A percentile compares a stretch with the other conserved stretches of the same genome.
These are phyloP conservation scores for Rhodotorula toruloides DNA, from an alignment of 768 basidiomycete genomes.

Conservation along the genomic window DNA sequence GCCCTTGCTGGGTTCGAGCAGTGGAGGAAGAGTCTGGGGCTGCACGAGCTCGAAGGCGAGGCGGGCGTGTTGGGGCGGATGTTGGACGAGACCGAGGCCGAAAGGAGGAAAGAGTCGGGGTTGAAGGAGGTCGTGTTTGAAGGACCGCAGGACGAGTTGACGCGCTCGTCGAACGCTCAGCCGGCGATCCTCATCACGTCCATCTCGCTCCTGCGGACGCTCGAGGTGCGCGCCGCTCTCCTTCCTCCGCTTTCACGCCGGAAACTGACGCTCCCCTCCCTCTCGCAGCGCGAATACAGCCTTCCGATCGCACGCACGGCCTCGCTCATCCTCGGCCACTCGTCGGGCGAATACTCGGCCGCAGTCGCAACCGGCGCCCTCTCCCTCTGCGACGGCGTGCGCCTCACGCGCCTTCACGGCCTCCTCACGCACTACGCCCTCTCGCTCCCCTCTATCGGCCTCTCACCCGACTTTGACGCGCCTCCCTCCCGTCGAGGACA, in stretches of 20 bases:
- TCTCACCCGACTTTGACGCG: slow-evolving; percentile 35
- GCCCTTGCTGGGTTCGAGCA: slow-evolving; percentile 40
- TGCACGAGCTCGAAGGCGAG: slow-evolving; percentile 39
- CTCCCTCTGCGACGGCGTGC: slow-evolving; percentile 39
- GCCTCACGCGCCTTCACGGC: slow-evolving; percentile 43
- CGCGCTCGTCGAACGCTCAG: slow-evolving; percentile 41
- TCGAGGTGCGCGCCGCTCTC: slow-evolving; percentile 33
- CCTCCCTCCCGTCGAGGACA: slow-evolving; percentile 36
- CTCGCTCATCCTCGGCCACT: slow-evolving; percentile 40
- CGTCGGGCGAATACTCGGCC: slow-evolving; percentile 42
- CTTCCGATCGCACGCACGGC: slow-evolving; percentile 19
- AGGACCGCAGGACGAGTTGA: slow-evolving; percentile 42
- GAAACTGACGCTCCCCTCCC: background rate
- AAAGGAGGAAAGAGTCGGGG: background rate
- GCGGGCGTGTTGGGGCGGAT: slow-evolving; percentile 37
- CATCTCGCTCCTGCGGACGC: slow-evolving; percentile 40
- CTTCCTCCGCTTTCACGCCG: background rate
- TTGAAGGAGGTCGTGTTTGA: slow-evolving; percentile 38
- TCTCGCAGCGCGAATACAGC: background rate
- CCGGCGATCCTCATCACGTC: slow-evolving; percentile 43
- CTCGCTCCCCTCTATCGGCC: slow-evolving; percentile 37
- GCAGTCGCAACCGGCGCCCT: slow-evolving; percentile 42
- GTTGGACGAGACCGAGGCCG: slow-evolving; percentile 20
- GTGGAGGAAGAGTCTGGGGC: slow-evolving; percentile 37
- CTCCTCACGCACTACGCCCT: slow-evolving; percentile 40